Evolutionary conservation across 306 rosid species (phyloP).

Genomic region (Spatholobus suberectus): DNA sequence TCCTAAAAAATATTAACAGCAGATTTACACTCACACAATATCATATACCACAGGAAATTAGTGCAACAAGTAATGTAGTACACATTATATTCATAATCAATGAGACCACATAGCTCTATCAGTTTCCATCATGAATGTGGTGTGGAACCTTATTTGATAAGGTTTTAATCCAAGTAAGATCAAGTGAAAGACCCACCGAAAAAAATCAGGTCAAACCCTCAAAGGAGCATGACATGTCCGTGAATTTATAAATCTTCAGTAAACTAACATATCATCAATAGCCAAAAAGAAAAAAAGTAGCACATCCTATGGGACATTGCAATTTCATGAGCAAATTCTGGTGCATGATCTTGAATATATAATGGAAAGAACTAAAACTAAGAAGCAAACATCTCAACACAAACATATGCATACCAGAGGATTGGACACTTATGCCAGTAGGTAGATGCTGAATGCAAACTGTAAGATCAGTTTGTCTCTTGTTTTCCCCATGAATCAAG

Average conservation of each 20-base stretch:
- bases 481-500: conserved; percentile 48
- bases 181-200: neutral
- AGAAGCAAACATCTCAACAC: neutral
- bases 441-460: conserved; percentile 74
- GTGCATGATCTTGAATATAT: neutral
- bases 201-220: neutral
- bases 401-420: conserved; percentile 59
- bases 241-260: neutral
- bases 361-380: conserved; percentile 11
- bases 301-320: conserved; percentile 7
- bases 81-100: neutral
- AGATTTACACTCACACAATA: neutral
- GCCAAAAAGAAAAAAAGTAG: neutral
- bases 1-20: neutral
- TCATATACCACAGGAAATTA: neutral
- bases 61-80: neutral
- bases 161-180: neutral
- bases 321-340: neutral
- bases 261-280: neutral
- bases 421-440: conserved; percentile 68
- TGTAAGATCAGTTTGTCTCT: conserved; percentile 44
- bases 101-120: neutral
- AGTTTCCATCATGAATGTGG: neutral
- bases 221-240: neutral
- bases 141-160: neutral